Evolutionary conservation across 2,329 filamentous ascomycete genomes (phyloP).

Genomic region (Xylaria sp.): DNA sequence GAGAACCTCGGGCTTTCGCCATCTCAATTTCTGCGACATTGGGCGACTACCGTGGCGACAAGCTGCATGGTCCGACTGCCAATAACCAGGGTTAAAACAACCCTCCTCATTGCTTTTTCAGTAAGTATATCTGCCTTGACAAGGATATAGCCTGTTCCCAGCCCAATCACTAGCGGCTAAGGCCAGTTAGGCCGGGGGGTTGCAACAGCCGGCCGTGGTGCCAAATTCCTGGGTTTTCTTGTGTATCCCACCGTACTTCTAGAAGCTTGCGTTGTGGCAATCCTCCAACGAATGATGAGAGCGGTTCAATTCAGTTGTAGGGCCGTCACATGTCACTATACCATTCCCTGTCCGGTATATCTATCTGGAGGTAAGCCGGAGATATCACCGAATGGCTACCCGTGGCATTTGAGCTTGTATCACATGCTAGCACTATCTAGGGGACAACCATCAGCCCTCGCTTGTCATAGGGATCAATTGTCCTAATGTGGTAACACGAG

Average conservation of each 20-base stretch:
- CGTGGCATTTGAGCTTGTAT: conserved; percentile 10
- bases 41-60: neutral
- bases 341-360: conserved; percentile 11
- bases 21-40: conserved; percentile 1
- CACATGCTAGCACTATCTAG: conserved; percentile 8
- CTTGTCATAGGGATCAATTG: neutral
- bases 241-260: conserved; percentile 37
- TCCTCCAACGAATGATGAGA: conserved; percentile 12
- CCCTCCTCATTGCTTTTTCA: conserved; percentile 18
- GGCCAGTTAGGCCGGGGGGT: conserved; percentile 16
- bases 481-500: conserved; percentile 11
- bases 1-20: neutral
- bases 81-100: conserved; percentile 6
- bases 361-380: conserved; percentile 31
- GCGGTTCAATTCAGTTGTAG: conserved; percentile 15
- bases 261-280: conserved; percentile 30
- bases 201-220: conserved; percentile 26
- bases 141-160: conserved; percentile 16
- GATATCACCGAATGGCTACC: conserved; percentile 17
- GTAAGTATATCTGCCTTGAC: conserved; percentile 9
- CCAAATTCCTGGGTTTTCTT: conserved; percentile 36
- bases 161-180: conserved; percentile 28
- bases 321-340: conserved; percentile 19
- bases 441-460: neutral
- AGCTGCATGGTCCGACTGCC: conserved; percentile 18